Evolutionary conservation across 345 rosid genomes (phyloP).

Genomic region (Excoecaria agallocha): DNA sequence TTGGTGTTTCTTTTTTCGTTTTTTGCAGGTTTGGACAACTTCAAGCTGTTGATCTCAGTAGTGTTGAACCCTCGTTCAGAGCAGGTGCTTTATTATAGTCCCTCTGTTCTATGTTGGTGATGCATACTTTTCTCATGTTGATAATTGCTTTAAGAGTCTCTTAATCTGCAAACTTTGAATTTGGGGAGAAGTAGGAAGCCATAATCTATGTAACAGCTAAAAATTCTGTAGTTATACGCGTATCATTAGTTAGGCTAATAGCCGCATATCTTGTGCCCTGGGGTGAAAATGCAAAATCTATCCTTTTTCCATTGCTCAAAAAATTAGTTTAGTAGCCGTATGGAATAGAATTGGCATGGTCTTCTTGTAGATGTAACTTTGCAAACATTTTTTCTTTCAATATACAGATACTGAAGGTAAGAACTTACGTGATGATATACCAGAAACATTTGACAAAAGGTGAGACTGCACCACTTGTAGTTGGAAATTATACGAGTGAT

Average conservation of each 20-base stretch:
- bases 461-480: conserved; percentile 19
- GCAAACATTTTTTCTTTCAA: conserved; percentile 10
- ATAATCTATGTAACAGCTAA: neutral
- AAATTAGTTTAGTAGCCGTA: neutral
- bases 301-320: neutral
- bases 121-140: neutral
- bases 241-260: neutral
- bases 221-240: neutral
- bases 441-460: conserved; percentile 63
- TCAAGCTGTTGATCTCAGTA: conserved; percentile 71
- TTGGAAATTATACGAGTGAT: neutral
- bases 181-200: neutral
- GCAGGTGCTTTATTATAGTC: conserved; percentile 49
- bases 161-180: neutral
- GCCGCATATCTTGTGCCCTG: neutral
- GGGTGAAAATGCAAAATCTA: neutral
- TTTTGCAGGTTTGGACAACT: conserved; percentile 89
- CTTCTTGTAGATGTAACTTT: neutral
- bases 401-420: conserved; percentile 62
- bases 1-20: neutral
- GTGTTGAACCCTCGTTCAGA: conserved; percentile 74
- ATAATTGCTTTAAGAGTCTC: neutral
- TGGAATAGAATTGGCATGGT: neutral
- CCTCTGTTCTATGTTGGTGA: neutral
- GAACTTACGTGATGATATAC: conserved; percentile 64